Base-by-base conservation (phyloP, 352 stramenopile genomes). In the Globisporangium rhizosaccharum region DNA sequence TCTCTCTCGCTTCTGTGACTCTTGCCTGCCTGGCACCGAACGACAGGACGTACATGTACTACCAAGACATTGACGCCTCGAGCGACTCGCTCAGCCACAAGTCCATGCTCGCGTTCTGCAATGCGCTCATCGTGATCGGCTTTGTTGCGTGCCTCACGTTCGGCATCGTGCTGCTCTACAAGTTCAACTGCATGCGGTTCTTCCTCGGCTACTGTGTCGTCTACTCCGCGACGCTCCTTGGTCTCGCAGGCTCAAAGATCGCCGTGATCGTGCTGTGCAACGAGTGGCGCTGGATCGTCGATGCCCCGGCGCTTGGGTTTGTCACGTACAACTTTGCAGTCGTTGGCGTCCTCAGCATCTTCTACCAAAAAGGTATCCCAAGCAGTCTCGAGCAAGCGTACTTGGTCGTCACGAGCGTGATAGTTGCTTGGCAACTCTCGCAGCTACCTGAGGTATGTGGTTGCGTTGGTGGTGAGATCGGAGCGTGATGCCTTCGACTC, bases 351-450 rank as follows among this genome's bases (percentile, higher is more conserved):
- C 66, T 96, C 33, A 81, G 75, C 52, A 91, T 96, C 54, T 96
- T 97, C 37, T 96, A 92, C 62, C 85, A 90, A 48, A 85, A 83
- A 25, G 82, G 81, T 8, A 92, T 97, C 53, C 86, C 90, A 1
- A 30, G 68, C 2, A 8, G 79, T 48, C 53, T 98, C 10, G 94
- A 92, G 37, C 91, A 98, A 62, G 73, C 67, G 5, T 98, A 98
- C 67, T 74, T 98, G 6, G 74, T 99, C 45, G 61, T 70, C 17
- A 97, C 89, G 11, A 98, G 88, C 57, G 90, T 98, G 17, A 97
- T 99, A 65, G 88, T 99, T 49, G 90, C 94, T 7, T 99, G 94
- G 93, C 94, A 99, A 56, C 73, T 99, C 25, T 91, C 86, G 3
- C 89, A 97, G 61, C 85, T 99, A n/a, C 91, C 96, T 30, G 85